Conservation (phyloP, 2,329 filamentous ascomycete species). For the Ascocoryne sarcoides region DNA sequence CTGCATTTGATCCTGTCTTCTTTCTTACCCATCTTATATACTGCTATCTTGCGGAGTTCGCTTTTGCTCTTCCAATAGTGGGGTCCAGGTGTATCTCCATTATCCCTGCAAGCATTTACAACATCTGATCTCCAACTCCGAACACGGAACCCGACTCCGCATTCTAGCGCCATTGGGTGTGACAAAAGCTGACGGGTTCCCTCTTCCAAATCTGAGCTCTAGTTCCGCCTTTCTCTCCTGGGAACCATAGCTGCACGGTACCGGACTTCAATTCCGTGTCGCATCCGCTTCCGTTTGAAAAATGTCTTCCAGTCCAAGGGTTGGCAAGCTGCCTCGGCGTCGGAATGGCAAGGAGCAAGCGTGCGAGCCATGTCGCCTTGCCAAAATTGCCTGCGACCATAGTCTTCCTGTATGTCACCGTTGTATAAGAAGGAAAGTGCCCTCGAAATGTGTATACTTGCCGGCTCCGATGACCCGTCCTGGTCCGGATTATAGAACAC, state of each 20-base stretch:
- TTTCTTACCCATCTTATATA: too few relatives aligned
- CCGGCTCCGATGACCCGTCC: slow-evolving; percentile 22
- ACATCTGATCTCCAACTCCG: not conserved
- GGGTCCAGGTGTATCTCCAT: too few relatives aligned
- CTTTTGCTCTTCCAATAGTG: too few relatives aligned
- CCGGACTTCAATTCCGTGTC: not conserved
- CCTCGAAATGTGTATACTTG: slow-evolving; percentile 23
- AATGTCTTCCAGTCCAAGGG: not conserved
- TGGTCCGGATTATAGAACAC: slow-evolving; percentile 3
- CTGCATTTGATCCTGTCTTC: too few relatives aligned
- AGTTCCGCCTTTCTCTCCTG: not conserved
- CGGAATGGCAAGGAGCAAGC: slow-evolving; percentile 24
- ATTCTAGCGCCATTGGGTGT: not conserved
- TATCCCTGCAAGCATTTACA: too few relatives aligned
- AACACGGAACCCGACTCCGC: not conserved
- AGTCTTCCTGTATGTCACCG: slow-evolving; percentile 19
- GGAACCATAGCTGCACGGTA: not conserved
- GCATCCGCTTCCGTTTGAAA: too few relatives aligned
- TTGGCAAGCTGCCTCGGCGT: slow-evolving; percentile 10
- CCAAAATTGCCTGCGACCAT: slow-evolving; percentile 26
- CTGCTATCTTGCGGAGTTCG: too few relatives aligned
- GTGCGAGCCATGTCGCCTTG: slow-evolving; percentile 24
- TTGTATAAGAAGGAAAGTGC: slow-evolving; percentile 20
- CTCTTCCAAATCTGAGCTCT: not conserved
- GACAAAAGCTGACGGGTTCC: not conserved